Percentiles rank a stretch among this genome's conserved stretches.
These are phyloP conservation scores for Aspergillus conjunctus DNA, from an alignment of 495 filamentous ascomycete genomes.

Conservation along the genomic window DNA sequence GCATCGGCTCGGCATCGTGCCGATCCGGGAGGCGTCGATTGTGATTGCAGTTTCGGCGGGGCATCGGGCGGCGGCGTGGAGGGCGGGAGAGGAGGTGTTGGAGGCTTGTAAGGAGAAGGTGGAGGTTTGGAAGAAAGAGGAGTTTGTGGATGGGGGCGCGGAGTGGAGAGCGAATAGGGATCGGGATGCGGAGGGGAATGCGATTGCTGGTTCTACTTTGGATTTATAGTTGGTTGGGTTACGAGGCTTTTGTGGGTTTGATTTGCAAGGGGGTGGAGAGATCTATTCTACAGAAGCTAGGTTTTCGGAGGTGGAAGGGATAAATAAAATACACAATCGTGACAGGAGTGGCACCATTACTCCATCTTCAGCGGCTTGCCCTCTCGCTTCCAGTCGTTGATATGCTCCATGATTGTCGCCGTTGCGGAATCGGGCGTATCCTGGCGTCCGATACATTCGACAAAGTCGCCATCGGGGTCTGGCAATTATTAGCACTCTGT, in stretches of 20 bases:
- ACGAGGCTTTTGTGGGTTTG: conserved; percentile 4
- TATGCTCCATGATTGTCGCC: conserved; percentile 80
- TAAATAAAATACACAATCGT: conserved; percentile 19
- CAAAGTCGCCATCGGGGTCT: conserved; percentile 97
- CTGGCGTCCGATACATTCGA: conserved; percentile 93
- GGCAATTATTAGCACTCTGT: background rate
- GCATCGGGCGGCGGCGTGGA: conserved; percentile 88
- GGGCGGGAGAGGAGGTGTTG: conserved; percentile 84
- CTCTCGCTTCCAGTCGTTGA: conserved; percentile 82
- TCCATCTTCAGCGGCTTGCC: conserved; percentile 47
- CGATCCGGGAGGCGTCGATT: conserved; percentile 89
- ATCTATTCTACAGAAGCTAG: conserved; percentile 2
- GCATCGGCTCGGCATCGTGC: conserved; percentile 85
- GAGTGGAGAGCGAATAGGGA: conserved; percentile 94
- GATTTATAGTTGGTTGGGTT: conserved; percentile 1
- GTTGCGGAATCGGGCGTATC: conserved; percentile 87
- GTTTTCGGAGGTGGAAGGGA: background rate
- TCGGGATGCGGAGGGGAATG: conserved; percentile 55
- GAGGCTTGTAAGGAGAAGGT: conserved; percentile 82
- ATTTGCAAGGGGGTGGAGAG: background rate
- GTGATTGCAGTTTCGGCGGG: conserved; percentile 83
- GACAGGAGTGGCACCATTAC: conserved; percentile 20
- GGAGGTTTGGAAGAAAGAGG: conserved; percentile 96
- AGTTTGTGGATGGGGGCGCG: conserved; percentile 77
- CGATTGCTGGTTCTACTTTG: conserved; percentile 7